Conservation (phyloP, 164 flowering plant species). For the Chimonanthus salicifolius region DNA sequence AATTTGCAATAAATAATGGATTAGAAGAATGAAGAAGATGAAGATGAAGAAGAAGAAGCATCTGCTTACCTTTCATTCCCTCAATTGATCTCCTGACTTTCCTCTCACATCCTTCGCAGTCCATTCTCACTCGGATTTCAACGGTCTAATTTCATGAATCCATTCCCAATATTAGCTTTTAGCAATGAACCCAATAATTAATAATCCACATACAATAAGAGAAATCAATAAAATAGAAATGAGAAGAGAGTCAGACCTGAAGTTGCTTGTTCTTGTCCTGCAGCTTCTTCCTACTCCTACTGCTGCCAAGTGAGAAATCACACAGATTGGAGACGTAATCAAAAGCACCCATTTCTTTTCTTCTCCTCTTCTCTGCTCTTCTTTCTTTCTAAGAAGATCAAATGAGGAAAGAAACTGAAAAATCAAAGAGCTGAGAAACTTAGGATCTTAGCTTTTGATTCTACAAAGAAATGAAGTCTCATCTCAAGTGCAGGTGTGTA, state of each 20-base stretch:
- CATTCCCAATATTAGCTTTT: no score
- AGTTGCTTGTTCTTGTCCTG: slow-evolving; percentile 10
- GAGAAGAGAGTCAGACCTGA: no score
- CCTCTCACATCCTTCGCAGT: slow-evolving; percentile 93
- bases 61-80: slow-evolving; percentile 55
- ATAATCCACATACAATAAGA: no score
- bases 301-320: slow-evolving; percentile 16
- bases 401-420: no score
- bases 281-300: slow-evolving; percentile 9
- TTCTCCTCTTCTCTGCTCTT: no score
- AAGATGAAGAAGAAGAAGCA: neutral
- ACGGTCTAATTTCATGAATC: slow-evolving; percentile 54
- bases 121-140: slow-evolving; percentile 78
- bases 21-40: neutral
- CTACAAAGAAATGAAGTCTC: no score
- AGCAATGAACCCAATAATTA: no score
- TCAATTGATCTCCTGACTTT: slow-evolving; percentile 57
- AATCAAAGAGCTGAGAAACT: no score
- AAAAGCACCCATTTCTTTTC: slow-evolving; percentile 28
- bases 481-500: no score
- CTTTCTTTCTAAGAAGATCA: no score
- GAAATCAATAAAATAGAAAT: no score
- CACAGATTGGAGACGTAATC: slow-evolving; percentile 27
- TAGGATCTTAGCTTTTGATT: no score
- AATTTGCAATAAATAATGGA: neutral